Conservation (phyloP, 2,329 filamentous ascomycete genomes). For the Apiospora malaysiana region DNA sequence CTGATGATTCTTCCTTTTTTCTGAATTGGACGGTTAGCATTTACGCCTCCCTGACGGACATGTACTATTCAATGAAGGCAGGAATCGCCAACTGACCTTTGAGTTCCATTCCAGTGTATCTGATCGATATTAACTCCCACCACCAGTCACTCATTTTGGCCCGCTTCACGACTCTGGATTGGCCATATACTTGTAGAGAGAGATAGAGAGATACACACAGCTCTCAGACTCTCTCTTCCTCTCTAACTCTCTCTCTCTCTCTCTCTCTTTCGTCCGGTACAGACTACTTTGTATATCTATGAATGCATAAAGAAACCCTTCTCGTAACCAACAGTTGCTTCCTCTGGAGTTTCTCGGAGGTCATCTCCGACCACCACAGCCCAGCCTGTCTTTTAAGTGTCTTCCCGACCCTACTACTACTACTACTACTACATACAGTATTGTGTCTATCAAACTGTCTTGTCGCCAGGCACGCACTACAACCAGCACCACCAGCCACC, state of each 20-base stretch:
- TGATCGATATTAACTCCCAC: conserved; percentile 17
- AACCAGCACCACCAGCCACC: not conserved
- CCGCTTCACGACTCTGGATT: not conserved
- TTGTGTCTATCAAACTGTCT: conserved; percentile 15
- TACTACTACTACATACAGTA: not conserved
- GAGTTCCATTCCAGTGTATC: conserved; percentile 15
- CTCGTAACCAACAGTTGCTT: not conserved
- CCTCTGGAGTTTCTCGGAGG: not conserved
- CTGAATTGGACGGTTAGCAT: conserved; percentile 14
- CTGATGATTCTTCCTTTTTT: conserved; percentile 16
- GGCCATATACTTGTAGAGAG: not conserved
- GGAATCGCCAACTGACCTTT: conserved; percentile 7
- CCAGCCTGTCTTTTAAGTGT: not conserved
- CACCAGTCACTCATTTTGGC: conserved; percentile 7
- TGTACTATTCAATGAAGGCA: conserved; percentile 9
- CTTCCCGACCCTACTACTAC: not conserved
- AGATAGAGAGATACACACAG: not conserved
- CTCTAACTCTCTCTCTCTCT: not conserved
- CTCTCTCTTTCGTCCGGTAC: not conserved
- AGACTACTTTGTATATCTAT: not conserved
- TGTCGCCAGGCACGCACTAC: not conserved
- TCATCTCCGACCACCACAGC: not conserved
- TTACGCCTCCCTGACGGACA: conserved; percentile 3
- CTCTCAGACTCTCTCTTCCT: not conserved
- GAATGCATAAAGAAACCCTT: not conserved